Evolutionary conservation across 2,329 filamentous ascomycete species (phyloP), one percentile per base, ranked within the genome.

Genomic region (Phoma herbarum): DNA sequence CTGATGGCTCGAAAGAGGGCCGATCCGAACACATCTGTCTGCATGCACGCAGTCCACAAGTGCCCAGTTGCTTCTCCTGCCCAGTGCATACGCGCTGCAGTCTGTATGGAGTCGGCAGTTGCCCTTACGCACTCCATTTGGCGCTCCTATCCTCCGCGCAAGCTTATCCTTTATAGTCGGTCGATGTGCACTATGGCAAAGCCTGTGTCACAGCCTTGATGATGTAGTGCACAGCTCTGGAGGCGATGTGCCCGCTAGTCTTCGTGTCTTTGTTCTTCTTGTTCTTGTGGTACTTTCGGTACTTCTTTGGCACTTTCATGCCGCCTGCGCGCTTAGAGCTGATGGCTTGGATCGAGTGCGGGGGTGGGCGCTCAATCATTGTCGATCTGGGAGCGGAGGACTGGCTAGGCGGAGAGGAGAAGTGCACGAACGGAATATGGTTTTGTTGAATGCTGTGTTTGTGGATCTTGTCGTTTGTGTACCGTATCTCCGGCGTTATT

Each of bases 341-440:
- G 29, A 69, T 62, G 31, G 60, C 58, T 52, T 61, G 48, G 22
- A 64, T 23, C 2, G 64, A 70, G 63, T 68, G 64, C 10, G 46
- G 57, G 14, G 57, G 52, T 47, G 61, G 60, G n/a, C 50, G 52
- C 6, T 52, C 48, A 4, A 20, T 10, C 26, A 35, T 29, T 28
- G 16, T 47, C 1, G 41, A 41, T 37, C 39, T 22, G 20, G 23
- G 10, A 4, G n/a, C 14, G 12, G n/a, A 1, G 37, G 37, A 55
- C 10, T 55, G 52, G 26, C 35, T 16, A 12, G 14, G 10, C 9
- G 52, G 44, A 16, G 45, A 44, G 45, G 9, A 18, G 26, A 50
- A 45, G 5, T 26, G 26, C 45, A 56, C 49, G 4, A 5, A 8
- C n/a, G 6, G 3, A 35, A 6, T 7, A 35, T n/a, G 31, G 29